phyloP scores from a whole-genome alignment of 2,329 filamentous ascomycete species.

The Amphichorda felina region DNA sequence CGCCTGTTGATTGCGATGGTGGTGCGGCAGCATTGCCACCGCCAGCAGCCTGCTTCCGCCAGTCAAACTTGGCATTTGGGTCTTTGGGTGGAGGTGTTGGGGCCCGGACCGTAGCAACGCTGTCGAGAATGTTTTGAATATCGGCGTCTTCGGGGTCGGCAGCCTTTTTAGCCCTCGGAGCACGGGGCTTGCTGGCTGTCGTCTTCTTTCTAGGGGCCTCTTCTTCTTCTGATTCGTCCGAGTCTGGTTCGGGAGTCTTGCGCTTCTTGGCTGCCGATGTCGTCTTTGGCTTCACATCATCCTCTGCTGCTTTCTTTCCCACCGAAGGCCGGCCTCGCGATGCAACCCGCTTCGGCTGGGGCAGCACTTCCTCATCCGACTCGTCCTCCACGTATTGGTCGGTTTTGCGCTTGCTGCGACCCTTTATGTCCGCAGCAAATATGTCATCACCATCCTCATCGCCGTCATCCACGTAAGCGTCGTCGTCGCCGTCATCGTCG shows the following conservation, averaged over 20 bases:
- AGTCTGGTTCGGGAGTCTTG: conserved; percentile 41
- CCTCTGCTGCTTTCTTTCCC: conserved; percentile 12
- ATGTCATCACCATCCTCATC: conserved; percentile 69
- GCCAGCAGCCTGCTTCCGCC: conserved; percentile 45
- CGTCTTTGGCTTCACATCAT: conserved; percentile 11
- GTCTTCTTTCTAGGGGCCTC: conserved; percentile 49
- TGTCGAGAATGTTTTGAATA: conserved; percentile 70
- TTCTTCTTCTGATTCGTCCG: conserved; percentile 46
- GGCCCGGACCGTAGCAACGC: conserved; percentile 69
- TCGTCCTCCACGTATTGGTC: conserved; percentile 66
- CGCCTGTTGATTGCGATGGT: conserved; percentile 50
- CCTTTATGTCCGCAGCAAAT: conserved; percentile 61
- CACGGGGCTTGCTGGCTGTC: conserved; percentile 44
- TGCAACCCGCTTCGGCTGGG: conserved; percentile 47
- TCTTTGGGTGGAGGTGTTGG: conserved; percentile 72
- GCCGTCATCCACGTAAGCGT: conserved; percentile 53
- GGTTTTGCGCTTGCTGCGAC: conserved; percentile 52
- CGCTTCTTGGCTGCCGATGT: conserved; percentile 35
- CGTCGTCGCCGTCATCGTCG: conserved; percentile 35
- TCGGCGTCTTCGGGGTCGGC: conserved; percentile 58
- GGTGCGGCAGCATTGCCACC: conserved; percentile 48
- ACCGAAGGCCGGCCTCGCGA: conserved; percentile 23
- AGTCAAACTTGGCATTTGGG: conserved; percentile 69
- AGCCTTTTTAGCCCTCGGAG: conserved; percentile 51
- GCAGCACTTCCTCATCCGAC: conserved; percentile 57